Percentiles rank a stretch among this genome's conserved stretches.
Evolutionary conservation across 805 yeast genomes (phyloP).

Genomic region (Metschnikowia peoriensis): DNA sequence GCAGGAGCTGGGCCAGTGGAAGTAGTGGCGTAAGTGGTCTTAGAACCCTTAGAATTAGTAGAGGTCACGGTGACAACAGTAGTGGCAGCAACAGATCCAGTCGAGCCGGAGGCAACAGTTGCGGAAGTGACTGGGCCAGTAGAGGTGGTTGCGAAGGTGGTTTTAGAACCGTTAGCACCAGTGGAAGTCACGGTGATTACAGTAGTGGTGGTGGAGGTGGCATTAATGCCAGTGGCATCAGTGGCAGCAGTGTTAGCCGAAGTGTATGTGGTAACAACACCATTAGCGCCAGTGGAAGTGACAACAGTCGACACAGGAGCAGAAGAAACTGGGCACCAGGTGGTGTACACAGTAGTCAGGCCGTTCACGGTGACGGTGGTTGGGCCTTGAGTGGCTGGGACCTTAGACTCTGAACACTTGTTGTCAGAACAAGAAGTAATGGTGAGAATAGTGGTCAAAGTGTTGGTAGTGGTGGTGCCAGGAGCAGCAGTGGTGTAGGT

Average conservation of each 20-base stretch:
- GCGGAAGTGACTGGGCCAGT: slow-evolving; percentile 8
- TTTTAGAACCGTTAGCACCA: neutral
- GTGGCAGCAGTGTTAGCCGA: neutral
- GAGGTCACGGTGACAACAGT: slow-evolving; percentile 2
- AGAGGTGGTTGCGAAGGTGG: slow-evolving; percentile 5
- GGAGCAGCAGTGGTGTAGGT: slow-evolving; percentile 2
- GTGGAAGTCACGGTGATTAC: slow-evolving; percentile 3
- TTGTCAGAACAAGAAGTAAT: slow-evolving; percentile 21
- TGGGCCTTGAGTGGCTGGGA: slow-evolving; percentile 34
- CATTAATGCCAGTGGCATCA: neutral
- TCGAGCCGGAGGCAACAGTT: neutral
- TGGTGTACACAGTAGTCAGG: slow-evolving; percentile 25
- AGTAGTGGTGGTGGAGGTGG: neutral
- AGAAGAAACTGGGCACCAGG: slow-evolving; percentile 34
- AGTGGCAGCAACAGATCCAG: slow-evolving; percentile 4
- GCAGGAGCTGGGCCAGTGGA: slow-evolving; percentile 10
- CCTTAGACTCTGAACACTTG: slow-evolving; percentile 14
- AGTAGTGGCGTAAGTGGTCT: slow-evolving; percentile 1
- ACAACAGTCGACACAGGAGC: slow-evolving; percentile 22
- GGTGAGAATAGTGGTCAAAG: slow-evolving; percentile 26
- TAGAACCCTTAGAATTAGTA: slow-evolving; percentile 2
- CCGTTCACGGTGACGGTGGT: slow-evolving; percentile 22
- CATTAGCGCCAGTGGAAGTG: slow-evolving; percentile 15
- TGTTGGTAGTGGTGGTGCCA: neutral
- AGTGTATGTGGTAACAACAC: slow-evolving; percentile 15